Conservation (phyloP, 2,329 filamentous ascomycete species). For the Neonectria ditissima region DNA sequence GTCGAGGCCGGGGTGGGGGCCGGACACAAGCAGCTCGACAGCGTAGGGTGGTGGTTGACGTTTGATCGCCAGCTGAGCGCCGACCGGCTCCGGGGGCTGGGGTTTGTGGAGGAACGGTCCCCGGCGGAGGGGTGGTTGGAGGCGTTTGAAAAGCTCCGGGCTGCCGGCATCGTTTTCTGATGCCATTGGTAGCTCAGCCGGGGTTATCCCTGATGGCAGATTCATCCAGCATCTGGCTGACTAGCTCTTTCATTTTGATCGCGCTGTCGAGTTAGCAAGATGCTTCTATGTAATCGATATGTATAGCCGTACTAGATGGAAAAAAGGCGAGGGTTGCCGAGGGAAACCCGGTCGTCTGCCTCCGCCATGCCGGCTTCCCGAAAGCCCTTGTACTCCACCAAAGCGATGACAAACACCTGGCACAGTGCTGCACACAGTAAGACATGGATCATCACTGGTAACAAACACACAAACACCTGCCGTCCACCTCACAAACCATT, state of each 20-base stretch:
- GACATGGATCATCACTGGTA: not conserved
- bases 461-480: not conserved
- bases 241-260: conserved; percentile 7
- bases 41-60: conserved; percentile 59
- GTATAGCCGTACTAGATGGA: too few relatives aligned
- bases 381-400: not conserved
- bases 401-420: not conserved
- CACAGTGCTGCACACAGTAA: not conserved
- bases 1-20: conserved; percentile 50
- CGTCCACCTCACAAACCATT: too few relatives aligned
- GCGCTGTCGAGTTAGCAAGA: not conserved
- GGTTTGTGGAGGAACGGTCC: conserved; percentile 54
- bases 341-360: conserved; percentile 11
- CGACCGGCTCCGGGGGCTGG: conserved; percentile 52
- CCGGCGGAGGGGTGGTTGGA: conserved; percentile 56
- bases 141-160: conserved; percentile 56
- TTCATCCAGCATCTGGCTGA: not conserved
- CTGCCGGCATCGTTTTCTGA: conserved; percentile 55
- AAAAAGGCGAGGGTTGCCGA: conserved; percentile 3
- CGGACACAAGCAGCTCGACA: conserved; percentile 54
- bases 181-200: not conserved
- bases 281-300: not conserved
- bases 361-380: conserved; percentile 26
- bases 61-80: conserved; percentile 62
- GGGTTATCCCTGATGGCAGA: not conserved